Base-by-base conservation (phyloP, 192 early-diverging fungal species). In the Podila clonocystis region DNA sequence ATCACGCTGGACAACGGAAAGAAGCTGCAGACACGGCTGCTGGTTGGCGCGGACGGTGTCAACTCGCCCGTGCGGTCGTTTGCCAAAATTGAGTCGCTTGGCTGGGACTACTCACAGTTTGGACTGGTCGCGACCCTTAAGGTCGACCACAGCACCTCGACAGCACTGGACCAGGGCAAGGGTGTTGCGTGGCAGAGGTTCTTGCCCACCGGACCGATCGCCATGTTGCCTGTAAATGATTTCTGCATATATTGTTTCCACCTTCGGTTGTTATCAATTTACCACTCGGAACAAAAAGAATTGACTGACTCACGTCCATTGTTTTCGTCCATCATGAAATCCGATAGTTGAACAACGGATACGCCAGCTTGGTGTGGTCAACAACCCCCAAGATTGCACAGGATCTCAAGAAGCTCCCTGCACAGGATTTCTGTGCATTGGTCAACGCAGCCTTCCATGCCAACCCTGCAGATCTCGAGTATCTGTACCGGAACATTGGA, bases 331-430 rank as follows among this genome's bases (percentile, higher is more conserved):
- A 28, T 19, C 63, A 4, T 49, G 34, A 24, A 52, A 5, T 22
- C 30, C 9, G 13, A 50, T 71, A 95, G 92, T 79, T 95, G 9
- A 83, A 84, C 58, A 82, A 85, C 31, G 87, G 74, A 28, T 79
- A 84, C 66, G 87, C 92, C 61, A 95, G 96, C 31, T 84, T 99
- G 67, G 95, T 99, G 4, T 99, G 97, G 97, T 96, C 97, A 9
- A 88, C 93, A 22, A 85, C 88, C 12, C 85, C 91, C 1, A 83
- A 86, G 4, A 82, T 93, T 36, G 91, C 94, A 7, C 82, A 87
- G 55, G 83, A 87, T 22, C 73, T 98, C 4, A 88, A 90, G 49
- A 68, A 86, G 6, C 71, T 94, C 3, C 90, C 95, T 19, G 73
- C 87, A 11, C 80, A 75, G 11, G 85, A 86, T 7, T 97, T 98